These are phyloP conservation scores for Galerina sulciceps DNA, from an alignment of 768 basidiomycete genomes.

Conservation along the genomic window DNA sequence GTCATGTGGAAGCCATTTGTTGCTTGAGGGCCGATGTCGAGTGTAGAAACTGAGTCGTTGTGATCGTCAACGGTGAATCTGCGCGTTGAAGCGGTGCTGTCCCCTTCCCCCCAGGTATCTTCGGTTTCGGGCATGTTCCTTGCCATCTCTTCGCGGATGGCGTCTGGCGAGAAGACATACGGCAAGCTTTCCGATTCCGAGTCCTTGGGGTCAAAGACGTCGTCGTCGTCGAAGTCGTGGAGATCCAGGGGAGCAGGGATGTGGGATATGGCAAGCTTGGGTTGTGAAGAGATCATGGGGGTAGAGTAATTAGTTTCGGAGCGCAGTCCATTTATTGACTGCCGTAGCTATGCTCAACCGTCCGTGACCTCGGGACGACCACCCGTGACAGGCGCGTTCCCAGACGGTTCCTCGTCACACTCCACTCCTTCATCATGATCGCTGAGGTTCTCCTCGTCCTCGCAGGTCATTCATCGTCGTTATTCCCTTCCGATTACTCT, in stretches of 20 bases:
- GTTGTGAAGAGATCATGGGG: conserved; percentile 5
- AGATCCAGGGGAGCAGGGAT: conserved; percentile 17
- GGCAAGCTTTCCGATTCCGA: conserved; percentile 43
- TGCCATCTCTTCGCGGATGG: conserved; percentile 66
- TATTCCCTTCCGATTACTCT: conserved; percentile 67
- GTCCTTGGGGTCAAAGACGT: conserved; percentile 70
- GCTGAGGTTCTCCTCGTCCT: conserved; percentile 88
- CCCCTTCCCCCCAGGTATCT: conserved; percentile 34
- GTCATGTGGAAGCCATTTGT: conserved; percentile 24
- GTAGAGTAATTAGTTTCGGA: conserved; percentile 3
- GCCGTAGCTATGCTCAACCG: background rate
- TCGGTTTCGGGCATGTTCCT: conserved; percentile 45
- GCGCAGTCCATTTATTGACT: conserved; percentile 1
- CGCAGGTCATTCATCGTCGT: conserved; percentile 84
- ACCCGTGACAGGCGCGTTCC: conserved; percentile 16
- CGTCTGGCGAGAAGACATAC: conserved; percentile 61
- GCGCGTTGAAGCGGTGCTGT: conserved; percentile 33
- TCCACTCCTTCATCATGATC: conserved; percentile 59
- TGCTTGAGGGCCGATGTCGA: conserved; percentile 51
- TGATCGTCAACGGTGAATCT: conserved; percentile 31
- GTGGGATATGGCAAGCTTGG: conserved; percentile 8
- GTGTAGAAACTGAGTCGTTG: conserved; percentile 60
- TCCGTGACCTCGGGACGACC: conserved; percentile 2
- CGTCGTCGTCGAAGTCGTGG: conserved; percentile 48
- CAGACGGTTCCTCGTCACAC: conserved; percentile 8